Base-by-base conservation (phyloP, 495 filamentous ascomycete species). In the Penicillium riverlandense region DNA sequence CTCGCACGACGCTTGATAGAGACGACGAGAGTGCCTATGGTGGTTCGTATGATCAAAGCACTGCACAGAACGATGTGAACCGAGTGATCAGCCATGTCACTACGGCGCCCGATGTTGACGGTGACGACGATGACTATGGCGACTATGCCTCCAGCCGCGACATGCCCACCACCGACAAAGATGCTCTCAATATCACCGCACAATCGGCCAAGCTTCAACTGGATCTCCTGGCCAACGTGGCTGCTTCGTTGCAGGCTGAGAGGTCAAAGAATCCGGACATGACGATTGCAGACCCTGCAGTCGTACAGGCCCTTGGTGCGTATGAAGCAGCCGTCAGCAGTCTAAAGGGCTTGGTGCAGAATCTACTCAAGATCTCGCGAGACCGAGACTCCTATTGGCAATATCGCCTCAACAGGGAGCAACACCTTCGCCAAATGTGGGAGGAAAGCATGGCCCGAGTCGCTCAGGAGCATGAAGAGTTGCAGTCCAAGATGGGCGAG, bases 361-460 rank as follows among this genome's bases (percentile, higher is more conserved):
- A 95, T 60, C 77, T 97, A 4, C 67, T 96, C 10, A 86, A 87
- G 30, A 97, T 98, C 54, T 90, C 89, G 11, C 78, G 85, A 44
- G 92, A 98, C 54, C 84, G 94, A 27, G 92, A 98, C 63, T 79
- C 88, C 0, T 95, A 96, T 58, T 98, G 92, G 92, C 90, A 96
- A 61, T 91, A 92, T 59, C 81, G 92, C 11, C 75, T 98, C 27
- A 89, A 91, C 55, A 82, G 87, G 31, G 92, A 98, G 63, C 82
- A 80, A 29, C 80, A 90, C 57, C 80, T 96, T 55, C 80, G 92
- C 27, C 80, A 85, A 36, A 83, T 98, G 77, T 98, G 94, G 92
- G 92, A 98, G 69, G 94, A 97, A 49, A 97, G 89, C 65, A 97
- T 98, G 92, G 86, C 90, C 6, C 80, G 84, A 40, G 82, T 98